Evolutionary conservation across 2,329 filamentous ascomycete species (phyloP).

Genomic region (Hypoxylon sp.): DNA sequence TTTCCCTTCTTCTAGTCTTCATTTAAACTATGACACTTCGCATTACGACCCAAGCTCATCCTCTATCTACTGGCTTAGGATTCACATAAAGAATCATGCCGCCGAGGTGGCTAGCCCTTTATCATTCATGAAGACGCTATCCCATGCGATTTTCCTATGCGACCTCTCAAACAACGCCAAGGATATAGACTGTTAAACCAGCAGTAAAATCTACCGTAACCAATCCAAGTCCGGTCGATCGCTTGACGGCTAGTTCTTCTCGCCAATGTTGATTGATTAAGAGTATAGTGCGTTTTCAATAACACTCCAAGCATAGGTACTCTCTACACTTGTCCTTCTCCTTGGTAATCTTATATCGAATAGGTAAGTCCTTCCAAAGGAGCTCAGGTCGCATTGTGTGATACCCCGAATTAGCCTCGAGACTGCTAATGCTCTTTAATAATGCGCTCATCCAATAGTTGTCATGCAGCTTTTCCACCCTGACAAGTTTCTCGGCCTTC

Average conservation of each 20-base stretch:
- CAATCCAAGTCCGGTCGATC: too few species aligned
- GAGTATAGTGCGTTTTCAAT: conserved; percentile 2
- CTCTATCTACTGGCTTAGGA: too few species aligned
- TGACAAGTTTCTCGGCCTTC: conserved; percentile 2
- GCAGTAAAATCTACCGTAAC: too few species aligned
- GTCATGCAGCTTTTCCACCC: neutral
- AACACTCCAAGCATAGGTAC: conserved; percentile 11
- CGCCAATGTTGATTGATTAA: neutral
- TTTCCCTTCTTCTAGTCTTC: too few species aligned
- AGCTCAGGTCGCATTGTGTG: conserved; percentile 6
- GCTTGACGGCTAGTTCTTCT: neutral
- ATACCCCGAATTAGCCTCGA: neutral
- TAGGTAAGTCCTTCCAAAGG: conserved; percentile 9
- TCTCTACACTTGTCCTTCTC: conserved; percentile 7
- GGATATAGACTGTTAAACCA: too few species aligned
- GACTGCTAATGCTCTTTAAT: conserved; percentile 2
- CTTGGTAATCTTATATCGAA: neutral
- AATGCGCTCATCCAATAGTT: conserved; percentile 9
- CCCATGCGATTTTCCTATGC: too few species aligned
- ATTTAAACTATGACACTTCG: too few species aligned
- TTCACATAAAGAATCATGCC: too few species aligned
- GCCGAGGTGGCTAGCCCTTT: too few species aligned
- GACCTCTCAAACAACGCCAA: too few species aligned
- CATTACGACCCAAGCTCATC: too few species aligned
- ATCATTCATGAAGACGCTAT: too few species aligned